These are phyloP conservation scores for Geotrichum carabidarum DNA, from an alignment of 1,139 yeast genomes.

Conservation along the genomic window DNA sequence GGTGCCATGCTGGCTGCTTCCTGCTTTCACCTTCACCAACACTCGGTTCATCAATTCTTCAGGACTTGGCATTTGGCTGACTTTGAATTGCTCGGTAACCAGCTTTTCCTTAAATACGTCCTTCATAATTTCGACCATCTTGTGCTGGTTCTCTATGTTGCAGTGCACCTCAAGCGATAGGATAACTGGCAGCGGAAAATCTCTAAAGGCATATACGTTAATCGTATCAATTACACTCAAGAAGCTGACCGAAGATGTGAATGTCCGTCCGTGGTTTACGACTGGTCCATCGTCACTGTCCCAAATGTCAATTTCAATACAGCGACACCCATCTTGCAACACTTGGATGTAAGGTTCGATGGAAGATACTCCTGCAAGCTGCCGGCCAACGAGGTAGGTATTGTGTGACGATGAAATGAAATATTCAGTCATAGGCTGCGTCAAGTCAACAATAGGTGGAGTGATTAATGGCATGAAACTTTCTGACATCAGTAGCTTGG, in stretches of 20 bases:
- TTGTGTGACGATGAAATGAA: constrained; percentile 91
- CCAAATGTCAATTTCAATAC: constrained; percentile 94
- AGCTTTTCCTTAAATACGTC: constrained; percentile 58
- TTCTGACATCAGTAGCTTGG: constrained; percentile 50
- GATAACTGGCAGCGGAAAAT: constrained; percentile 78
- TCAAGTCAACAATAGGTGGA: constrained; percentile 44
- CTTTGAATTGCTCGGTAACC: constrained; percentile 43
- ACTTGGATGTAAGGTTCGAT: constrained; percentile 86
- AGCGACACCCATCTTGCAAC: constrained; percentile 84
- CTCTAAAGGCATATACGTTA: constrained; percentile 76
- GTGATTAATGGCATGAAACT: constrained; percentile 39
- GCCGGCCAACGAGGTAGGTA: constrained; percentile 84
- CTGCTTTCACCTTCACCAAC: constrained; percentile 47
- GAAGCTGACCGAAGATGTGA: constrained; percentile 69
- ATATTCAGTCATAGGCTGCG: constrained; percentile 75
- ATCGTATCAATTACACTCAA: constrained; percentile 66
- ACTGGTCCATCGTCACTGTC: constrained; percentile 80
- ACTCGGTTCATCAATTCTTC: constrained; percentile 60
- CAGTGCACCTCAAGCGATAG: constrained; percentile 84
- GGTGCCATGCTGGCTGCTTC: background rate
- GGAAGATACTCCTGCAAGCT: constrained; percentile 80
- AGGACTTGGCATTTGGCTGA: constrained; percentile 56
- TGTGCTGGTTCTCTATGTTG: constrained; percentile 57
- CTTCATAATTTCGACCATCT: constrained; percentile 49
- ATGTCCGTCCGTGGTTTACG: constrained; percentile 83